These are phyloP conservation scores for Vanderwaltozyma tropicalis DNA, from an alignment of 805 yeast genomes.

Conservation along the genomic window DNA sequence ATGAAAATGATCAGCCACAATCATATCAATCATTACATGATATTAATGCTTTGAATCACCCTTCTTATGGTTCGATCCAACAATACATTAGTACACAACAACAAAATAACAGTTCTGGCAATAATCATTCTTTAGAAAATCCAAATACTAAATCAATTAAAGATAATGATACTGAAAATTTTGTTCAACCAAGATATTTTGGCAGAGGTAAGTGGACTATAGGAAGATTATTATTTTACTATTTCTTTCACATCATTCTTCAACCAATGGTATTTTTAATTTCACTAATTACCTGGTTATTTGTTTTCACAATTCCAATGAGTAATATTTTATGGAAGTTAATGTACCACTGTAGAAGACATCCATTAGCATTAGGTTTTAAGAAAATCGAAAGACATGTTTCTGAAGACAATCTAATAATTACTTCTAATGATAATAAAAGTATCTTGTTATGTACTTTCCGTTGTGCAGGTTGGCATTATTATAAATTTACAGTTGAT, in stretches of 20 bases:
- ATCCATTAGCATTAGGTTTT: slow-evolving; percentile 81
- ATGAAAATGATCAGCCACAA: slow-evolving; percentile 4
- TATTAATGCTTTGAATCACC: slow-evolving; percentile 9
- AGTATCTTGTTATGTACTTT: slow-evolving; percentile 78
- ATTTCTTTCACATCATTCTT: slow-evolving; percentile 55
- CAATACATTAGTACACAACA: slow-evolving; percentile 21
- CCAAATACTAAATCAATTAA: slow-evolving; percentile 14
- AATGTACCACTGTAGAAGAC: slow-evolving; percentile 71
- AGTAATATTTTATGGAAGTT: slow-evolving; percentile 63
- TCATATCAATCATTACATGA: slow-evolving; percentile 7
- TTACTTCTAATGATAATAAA: slow-evolving; percentile 25
- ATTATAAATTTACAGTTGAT: slow-evolving; percentile 91
- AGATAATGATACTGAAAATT: neutral
- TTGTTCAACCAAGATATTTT: slow-evolving; percentile 42
- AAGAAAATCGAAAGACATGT: slow-evolving; percentile 39
- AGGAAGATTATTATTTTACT: slow-evolving; percentile 69
- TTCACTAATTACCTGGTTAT: slow-evolving; percentile 61
- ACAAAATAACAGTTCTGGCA: neutral
- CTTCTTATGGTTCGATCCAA: slow-evolving; percentile 21
- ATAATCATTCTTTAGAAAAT: neutral
- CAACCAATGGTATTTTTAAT: slow-evolving; percentile 56
- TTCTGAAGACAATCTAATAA: slow-evolving; percentile 8
- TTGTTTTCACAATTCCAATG: slow-evolving; percentile 89
- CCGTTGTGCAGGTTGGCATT: slow-evolving; percentile 84
- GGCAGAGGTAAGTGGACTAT: slow-evolving; percentile 89